A percentile compares a stretch with the other conserved stretches of the same genome.
These are phyloP conservation scores for Jamesozyma rosinii DNA, from an alignment of 805 yeast species.

Conservation along the genomic window DNA sequence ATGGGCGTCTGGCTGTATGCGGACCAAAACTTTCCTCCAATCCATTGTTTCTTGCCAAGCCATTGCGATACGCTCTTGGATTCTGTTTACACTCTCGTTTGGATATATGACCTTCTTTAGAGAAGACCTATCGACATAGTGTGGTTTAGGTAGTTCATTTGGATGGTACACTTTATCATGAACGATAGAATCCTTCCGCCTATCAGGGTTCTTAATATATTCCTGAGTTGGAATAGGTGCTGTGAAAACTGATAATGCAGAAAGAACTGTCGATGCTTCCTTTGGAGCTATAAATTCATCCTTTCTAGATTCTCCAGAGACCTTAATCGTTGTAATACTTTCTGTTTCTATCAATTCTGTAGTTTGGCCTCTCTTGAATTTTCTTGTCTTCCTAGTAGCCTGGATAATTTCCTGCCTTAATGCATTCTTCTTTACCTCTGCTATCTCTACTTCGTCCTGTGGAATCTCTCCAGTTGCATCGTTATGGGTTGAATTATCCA, in stretches of 20 bases:
- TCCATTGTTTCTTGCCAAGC: constrained; percentile 73
- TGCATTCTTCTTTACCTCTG: constrained; percentile 23
- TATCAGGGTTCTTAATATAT: constrained; percentile 58
- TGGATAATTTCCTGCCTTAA: constrained; percentile 21
- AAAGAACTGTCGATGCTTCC: constrained; percentile 64
- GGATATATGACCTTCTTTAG: constrained; percentile 26
- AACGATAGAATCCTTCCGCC: constrained; percentile 57
- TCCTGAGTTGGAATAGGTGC: constrained; percentile 72
- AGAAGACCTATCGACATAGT: constrained; percentile 26
- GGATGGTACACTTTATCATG: constrained; percentile 74
- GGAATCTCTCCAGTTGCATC: constrained; percentile 20
- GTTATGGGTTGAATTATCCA: background rate
- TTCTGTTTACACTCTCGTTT: constrained; percentile 26
- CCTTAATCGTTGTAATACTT: constrained; percentile 2
- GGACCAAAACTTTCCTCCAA: constrained; percentile 86
- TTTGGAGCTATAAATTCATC: constrained; percentile 43
- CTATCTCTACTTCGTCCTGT: constrained; percentile 18
- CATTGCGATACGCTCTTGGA: constrained; percentile 69
- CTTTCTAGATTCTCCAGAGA: constrained; percentile 3
- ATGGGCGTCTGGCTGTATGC: constrained; percentile 83
- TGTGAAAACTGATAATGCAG: constrained; percentile 66
- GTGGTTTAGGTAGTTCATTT: constrained; percentile 52
- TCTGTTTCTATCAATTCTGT: constrained; percentile 8
- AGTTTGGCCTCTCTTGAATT: constrained; percentile 23
- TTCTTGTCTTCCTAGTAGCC: constrained; percentile 12